phyloP scores from a whole-genome alignment of 192 early-diverging fungal species.

The Dissophora globulifera region DNA sequence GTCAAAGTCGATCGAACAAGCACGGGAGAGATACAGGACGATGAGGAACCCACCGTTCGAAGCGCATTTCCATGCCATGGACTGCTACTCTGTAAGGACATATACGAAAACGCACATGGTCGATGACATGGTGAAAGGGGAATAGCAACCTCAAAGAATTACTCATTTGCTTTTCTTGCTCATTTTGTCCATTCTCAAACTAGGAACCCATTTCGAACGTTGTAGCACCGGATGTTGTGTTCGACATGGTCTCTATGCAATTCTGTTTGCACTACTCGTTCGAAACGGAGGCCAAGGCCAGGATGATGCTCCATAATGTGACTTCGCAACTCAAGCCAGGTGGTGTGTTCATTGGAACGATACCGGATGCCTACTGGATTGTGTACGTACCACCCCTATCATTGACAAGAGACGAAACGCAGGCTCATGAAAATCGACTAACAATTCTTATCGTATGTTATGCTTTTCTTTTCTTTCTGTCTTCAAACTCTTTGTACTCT shows the following conservation, averaged over 20 bases:
- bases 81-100: slow-evolving; percentile 81
- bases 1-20: slow-evolving; percentile 85
- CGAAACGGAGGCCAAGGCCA: slow-evolving; percentile 82
- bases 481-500: slow-evolving; percentile 14
- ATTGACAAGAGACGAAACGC: neutral
- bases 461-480: neutral
- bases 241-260: slow-evolving; percentile 94
- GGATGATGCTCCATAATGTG: slow-evolving; percentile 86
- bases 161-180: neutral
- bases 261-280: slow-evolving; percentile 98
- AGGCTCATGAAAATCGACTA: no score
- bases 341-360: slow-evolving; percentile 91
- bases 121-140: no score
- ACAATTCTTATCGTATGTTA: no score
- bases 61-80: slow-evolving; percentile 84
- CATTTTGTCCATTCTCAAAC: neutral
- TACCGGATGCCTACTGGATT: slow-evolving; percentile 92
- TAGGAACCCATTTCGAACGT: slow-evolving; percentile 68
- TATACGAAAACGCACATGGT: no score
- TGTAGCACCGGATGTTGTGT: slow-evolving; percentile 60
- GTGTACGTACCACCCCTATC: no score
- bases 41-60: slow-evolving; percentile 68
- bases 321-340: slow-evolving; percentile 72
- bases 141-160: no score
- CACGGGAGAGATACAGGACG: slow-evolving; percentile 70